Conservation (phyloP, 805 yeast species). For the Brettanomyces anomalus region DNA sequence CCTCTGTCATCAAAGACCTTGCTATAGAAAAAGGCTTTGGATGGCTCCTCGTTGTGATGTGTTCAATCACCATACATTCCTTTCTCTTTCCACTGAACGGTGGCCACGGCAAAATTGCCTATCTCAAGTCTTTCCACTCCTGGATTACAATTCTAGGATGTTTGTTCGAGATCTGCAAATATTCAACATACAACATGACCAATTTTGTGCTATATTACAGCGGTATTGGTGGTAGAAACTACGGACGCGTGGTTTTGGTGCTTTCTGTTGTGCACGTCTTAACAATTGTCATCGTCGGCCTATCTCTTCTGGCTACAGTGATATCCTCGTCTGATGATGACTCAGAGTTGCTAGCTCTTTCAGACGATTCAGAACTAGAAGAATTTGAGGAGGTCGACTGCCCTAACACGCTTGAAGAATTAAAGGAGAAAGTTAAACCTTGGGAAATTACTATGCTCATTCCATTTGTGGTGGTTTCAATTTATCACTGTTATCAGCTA, state of each 20-base stretch:
- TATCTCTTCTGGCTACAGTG: conserved; percentile 11
- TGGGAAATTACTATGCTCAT: conserved; percentile 6
- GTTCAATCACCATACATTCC: conserved; percentile 1
- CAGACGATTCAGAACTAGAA: not conserved
- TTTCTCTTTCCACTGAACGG: not conserved
- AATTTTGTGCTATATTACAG: conserved; percentile 9
- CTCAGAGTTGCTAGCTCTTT: not conserved
- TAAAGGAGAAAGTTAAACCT: not conserved
- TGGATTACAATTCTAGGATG: conserved; percentile 16
- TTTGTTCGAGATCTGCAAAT: conserved; percentile 15
- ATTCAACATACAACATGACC: conserved; percentile 13
- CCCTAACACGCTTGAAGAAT: not conserved
- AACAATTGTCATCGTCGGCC: conserved; percentile 10
- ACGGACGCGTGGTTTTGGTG: not conserved
- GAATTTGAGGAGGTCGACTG: not conserved
- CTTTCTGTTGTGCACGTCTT: conserved; percentile 8
- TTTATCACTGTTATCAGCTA: conserved; percentile 7
- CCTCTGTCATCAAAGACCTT: not conserved
- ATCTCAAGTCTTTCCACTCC: conserved; percentile 9
- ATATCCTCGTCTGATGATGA: conserved; percentile 7
- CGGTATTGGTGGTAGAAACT: not conserved
- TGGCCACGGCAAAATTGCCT: not conserved
- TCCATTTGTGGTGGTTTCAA: conserved; percentile 12
- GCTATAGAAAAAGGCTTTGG: conserved; percentile 1
- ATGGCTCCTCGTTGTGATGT: conserved; percentile 1